A percentile compares a stretch with the other conserved stretches of the same genome.
phyloP scores from a whole-genome alignment of 352 stramenopile genomes.

The Phytophthora idaei region DNA sequence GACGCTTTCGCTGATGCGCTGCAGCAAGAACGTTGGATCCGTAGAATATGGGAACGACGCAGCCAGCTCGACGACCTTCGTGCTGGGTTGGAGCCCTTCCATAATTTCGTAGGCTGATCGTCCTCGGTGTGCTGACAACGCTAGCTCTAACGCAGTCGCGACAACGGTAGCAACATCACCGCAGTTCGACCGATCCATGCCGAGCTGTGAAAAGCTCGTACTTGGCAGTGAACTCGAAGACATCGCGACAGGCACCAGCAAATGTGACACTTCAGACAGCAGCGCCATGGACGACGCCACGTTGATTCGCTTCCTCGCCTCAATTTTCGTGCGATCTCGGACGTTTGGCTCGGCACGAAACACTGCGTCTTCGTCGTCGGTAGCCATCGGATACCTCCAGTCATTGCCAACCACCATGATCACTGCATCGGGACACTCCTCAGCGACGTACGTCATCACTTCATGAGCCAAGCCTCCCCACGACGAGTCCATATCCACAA shows the following conservation, averaged over 20 bases:
- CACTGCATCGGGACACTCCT: slow-evolving; percentile 72
- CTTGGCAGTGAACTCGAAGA: slow-evolving; percentile 29
- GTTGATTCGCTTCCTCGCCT: slow-evolving; percentile 66
- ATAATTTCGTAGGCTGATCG: slow-evolving; percentile 48
- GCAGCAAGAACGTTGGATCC: slow-evolving; percentile 44
- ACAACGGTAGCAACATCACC: slow-evolving; percentile 38
- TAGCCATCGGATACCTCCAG: slow-evolving; percentile 68
- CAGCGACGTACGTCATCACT: slow-evolving; percentile 68
- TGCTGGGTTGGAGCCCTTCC: slow-evolving; percentile 52
- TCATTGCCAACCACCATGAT: slow-evolving; percentile 71
- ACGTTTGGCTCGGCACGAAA: slow-evolving; percentile 42
- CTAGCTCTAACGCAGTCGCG: slow-evolving; percentile 61
- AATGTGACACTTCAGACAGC: slow-evolving; percentile 57
- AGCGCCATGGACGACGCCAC: slow-evolving; percentile 64
- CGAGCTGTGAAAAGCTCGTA: slow-evolving; percentile 37
- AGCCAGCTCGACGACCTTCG: slow-evolving; percentile 64
- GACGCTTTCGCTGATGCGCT: slow-evolving; percentile 25
- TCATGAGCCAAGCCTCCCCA: slow-evolving; percentile 80
- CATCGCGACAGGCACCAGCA: slow-evolving; percentile 70
- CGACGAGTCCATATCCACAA: slow-evolving; percentile 84
- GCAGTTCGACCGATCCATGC: slow-evolving; percentile 37
- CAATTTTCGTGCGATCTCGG: slow-evolving; percentile 64
- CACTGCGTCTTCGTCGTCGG: slow-evolving; percentile 48
- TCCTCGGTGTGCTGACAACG: slow-evolving; percentile 46
- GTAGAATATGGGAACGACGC: slow-evolving; percentile 45